Percentiles rank a stretch among this genome's conserved stretches.
phyloP scores from a whole-genome alignment of 2,329 filamentous ascomycete genomes.

The Aspergillus caelatus region DNA sequence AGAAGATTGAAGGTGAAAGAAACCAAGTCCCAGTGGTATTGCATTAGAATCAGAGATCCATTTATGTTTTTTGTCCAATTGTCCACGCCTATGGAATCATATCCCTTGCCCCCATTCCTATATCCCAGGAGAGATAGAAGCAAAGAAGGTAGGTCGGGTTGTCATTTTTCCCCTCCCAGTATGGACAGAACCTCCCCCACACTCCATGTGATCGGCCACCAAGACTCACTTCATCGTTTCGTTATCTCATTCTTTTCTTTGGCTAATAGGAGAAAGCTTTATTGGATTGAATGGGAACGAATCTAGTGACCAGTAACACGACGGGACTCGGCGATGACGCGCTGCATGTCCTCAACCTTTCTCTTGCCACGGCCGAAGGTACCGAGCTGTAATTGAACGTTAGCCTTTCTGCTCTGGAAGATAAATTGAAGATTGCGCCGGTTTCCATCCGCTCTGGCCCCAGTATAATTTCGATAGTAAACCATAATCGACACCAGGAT shows the following conservation, averaged over 20 bases:
- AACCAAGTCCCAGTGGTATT: conserved; percentile 22
- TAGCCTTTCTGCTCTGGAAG: conserved; percentile 13
- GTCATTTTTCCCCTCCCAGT: conserved; percentile 3
- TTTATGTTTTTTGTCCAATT: conserved; percentile 14
- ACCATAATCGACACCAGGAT: neutral
- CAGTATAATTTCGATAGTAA: neutral
- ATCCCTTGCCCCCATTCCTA: conserved; percentile 5
- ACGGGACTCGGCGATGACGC: conserved; percentile 96
- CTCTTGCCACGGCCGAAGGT: conserved; percentile 98
- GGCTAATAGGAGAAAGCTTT: conserved; percentile 24
- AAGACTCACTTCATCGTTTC: conserved; percentile 23
- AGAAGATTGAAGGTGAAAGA: neutral
- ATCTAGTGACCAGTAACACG: conserved; percentile 68
- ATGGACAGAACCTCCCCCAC: conserved; percentile 12
- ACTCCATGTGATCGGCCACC: conserved; percentile 14
- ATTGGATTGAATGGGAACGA: conserved; percentile 17
- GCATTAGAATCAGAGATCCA: conserved; percentile 19
- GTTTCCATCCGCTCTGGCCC: neutral
- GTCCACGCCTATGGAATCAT: conserved; percentile 13
- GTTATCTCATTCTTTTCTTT: conserved; percentile 28
- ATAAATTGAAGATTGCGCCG: neutral
- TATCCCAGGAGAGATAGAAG: conserved; percentile 6
- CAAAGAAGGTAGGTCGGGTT: conserved; percentile 1
- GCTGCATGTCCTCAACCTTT: conserved; percentile 99
- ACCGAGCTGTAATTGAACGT: conserved; percentile 68